Conservation (phyloP, 495 filamentous ascomycete genomes). For the Daldinia vernicosa region DNA sequence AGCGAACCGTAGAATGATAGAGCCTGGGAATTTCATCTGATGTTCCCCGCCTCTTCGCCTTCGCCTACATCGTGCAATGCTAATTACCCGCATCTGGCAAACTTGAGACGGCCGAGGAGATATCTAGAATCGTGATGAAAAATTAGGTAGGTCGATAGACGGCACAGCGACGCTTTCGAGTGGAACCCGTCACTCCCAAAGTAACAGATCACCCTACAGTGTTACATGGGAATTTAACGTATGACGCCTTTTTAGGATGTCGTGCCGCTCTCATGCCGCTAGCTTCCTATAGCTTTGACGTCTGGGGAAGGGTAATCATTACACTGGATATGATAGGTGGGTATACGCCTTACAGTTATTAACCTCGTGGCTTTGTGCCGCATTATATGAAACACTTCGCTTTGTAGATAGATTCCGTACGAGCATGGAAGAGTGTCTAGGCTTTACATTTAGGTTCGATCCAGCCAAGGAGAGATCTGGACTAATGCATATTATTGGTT, state of each 20-base stretch:
- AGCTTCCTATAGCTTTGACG: constrained; percentile 7
- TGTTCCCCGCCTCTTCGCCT: neutral
- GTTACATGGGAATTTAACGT: constrained; percentile 9
- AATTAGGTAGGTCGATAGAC: neutral
- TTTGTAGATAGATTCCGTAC: neutral
- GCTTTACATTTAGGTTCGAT: neutral
- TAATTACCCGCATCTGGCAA: neutral
- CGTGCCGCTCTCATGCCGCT: constrained; percentile 12
- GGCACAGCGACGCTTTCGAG: constrained; percentile 6
- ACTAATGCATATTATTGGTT: neutral
- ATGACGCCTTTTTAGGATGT: constrained; percentile 9
- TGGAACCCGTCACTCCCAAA: neutral
- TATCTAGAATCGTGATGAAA: constrained; percentile 5
- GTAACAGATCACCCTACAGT: neutral
- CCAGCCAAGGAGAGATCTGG: neutral
- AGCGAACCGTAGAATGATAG: neutral
- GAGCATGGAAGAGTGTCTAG: neutral
- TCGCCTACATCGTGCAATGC: neutral
- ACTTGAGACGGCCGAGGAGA: neutral
- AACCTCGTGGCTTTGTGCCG: constrained; percentile 4
- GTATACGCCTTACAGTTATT: neutral
- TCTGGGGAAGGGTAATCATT: neutral
- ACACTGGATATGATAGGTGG: neutral
- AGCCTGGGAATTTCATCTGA: neutral
- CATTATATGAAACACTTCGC: neutral